Conservation (phyloP, 345 rosid species). For the Hevea brasiliensis region DNA sequence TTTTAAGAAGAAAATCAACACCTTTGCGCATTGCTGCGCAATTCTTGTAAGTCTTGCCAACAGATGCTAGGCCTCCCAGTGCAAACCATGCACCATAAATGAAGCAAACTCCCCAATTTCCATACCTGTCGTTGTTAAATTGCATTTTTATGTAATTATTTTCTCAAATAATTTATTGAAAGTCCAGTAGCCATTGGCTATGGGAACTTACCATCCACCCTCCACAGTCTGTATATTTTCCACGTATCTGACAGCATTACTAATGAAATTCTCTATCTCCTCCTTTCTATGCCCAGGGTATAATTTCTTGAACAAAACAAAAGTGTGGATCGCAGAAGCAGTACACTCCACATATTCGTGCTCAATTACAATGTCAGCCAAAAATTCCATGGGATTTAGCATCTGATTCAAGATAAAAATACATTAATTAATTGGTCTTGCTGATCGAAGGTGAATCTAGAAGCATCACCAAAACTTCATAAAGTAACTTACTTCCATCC, state of each 20-base stretch:
- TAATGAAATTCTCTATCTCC: conserved; percentile 47
- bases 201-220: conserved; percentile 51
- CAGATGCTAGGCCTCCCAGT: conserved; percentile 48
- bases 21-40: conserved; percentile 38
- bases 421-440: background rate
- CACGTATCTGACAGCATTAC: conserved; percentile 35
- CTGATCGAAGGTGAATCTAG: too few species aligned
- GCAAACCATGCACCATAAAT: conserved; percentile 50
- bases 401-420: conserved; percentile 21
- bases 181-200: background rate
- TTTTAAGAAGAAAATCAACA: conserved; percentile 41
- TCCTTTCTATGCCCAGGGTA: conserved; percentile 46
- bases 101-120: conserved; percentile 64
- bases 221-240: conserved; percentile 44
- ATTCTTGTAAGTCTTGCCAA: conserved; percentile 44
- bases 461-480: too few species aligned
- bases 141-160: background rate
- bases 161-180: background rate
- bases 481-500: conserved; percentile 35
- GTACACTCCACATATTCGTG: conserved; percentile 52
- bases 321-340: conserved; percentile 40
- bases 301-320: conserved; percentile 41
- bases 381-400: conserved; percentile 54
- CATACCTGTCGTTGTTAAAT: conserved; percentile 33
- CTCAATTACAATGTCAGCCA: conserved; percentile 37